Evolutionary conservation across 2,329 filamentous ascomycete genomes (phyloP), one percentile per base, ranked within the genome.

Genomic region (Colletotrichum costaricense): DNA sequence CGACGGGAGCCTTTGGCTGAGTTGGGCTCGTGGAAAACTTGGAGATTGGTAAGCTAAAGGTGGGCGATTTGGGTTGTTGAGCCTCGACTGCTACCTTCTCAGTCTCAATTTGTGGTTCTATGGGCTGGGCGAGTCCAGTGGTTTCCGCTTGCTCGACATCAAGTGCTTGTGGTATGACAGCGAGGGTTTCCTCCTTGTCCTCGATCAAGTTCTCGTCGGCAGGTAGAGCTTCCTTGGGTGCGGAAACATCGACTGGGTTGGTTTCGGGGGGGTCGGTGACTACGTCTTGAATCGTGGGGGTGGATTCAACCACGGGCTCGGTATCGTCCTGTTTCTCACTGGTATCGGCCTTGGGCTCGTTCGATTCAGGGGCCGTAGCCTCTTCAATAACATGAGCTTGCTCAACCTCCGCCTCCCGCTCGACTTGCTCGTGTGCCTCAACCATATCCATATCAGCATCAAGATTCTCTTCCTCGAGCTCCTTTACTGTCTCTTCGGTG

Each of bases 401-500:
- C 22, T 57, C 59, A 22, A 62, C 65, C n/a, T 72, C 69, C 12
- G 59, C 38, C 19, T 46, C 64, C 42, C 33, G 58, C 52, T 59
- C 57, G 6, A 60, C 54, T 16, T 62, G 64, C 52, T 77, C 78
- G 63, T 79, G 79, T 28, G 69, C 58, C 30, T 75, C 70, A 19
- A 67, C 33, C 14, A 66, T 58, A 8, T 62, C 57, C 35, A 42
- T 35, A 33, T 67, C 60, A n/a, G 19, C 63, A 35, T 63, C 35
- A 30, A 60, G 35, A 7, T 42, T 42, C 9, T 66, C 46, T 26
- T 66, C 84, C 58, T 84, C 84, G 7, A 74, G 72, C 14, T 81
- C 82, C 57, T 86, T 84, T 2, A 89, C 80, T 5, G 90, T 91
- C 77, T 91, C 89, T 72, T 92, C 88, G 2, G 90, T 92, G 2